Evolutionary conservation across 805 yeast genomes (phyloP), one percentile per base, ranked within the genome.

Genomic region (Kodamaea fukazawae): DNA sequence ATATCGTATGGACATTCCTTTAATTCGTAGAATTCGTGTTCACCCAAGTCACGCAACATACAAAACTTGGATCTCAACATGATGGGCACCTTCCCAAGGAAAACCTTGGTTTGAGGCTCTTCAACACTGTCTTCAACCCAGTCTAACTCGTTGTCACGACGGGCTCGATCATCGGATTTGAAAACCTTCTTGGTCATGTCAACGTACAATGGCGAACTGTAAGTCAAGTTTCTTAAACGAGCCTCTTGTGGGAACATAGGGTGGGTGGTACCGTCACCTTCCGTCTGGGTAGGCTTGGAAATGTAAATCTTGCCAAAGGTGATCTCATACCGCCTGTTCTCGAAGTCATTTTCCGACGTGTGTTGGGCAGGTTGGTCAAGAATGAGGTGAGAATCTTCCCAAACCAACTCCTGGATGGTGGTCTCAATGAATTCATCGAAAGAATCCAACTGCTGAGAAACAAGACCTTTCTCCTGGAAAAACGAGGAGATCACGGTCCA

Each of bases 191-290:
- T 93, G 54, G 86, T 80, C 86, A 93, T 91, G 60, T 93, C 98
- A 18, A 93, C 96, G 56, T 93, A 93, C 37, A 93, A 75, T 28
- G 98, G 97, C 23, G 97, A 87, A 4, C 97, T 87, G 61, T 93
- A 93, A 0, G 99, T 93, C 67, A 93, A 75, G 61, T 93, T 93
- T 68, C 99, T 82, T 49, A 93, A 75, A 55, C 99, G 79, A 6
- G 99, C 98, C 64, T 93, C 99, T 67, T 95, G 99, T 8, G 99
- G 99, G 59, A 86, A 86, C 82, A 93, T 81, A 10, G 96, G 95
- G 57, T 89, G 91, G n/a, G 98, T 91, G n/a, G 96, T 89, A 71
- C 99, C 99, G 69, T 93, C 99, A 12, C 98, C 96, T 70, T 93
- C 99, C 14, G 98, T 95, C 78, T 93, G 96, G 35, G 96, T 88